Percentiles rank a stretch among this genome's conserved stretches.
Conservation (phyloP, 164 flowering plant genomes). For the Liquidambar formosana region DNA sequence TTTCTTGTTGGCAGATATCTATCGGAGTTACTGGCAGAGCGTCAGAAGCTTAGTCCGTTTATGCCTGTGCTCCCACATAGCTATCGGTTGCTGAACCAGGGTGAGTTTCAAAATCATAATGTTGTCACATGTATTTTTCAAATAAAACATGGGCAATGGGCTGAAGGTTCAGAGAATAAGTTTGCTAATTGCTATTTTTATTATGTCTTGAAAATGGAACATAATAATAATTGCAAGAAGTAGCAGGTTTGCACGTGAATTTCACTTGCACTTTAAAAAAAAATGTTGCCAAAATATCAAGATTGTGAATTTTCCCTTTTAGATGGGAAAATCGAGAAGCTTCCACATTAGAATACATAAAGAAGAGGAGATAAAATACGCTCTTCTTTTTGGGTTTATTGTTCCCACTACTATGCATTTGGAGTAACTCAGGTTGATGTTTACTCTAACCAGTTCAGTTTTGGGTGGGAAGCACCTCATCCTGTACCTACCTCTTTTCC, state of each 20-base stretch:
- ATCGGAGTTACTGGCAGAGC: conserved; percentile 78
- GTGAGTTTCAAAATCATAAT: conserved; percentile 43
- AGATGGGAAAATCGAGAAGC: neutral
- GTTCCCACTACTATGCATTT: no score
- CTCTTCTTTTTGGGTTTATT: neutral
- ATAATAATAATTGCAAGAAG: neutral
- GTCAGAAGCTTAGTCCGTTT: conserved; percentile 79
- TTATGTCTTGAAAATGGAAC: neutral
- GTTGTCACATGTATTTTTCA: neutral
- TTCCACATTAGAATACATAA: neutral
- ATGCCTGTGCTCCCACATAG: conserved; percentile 72
- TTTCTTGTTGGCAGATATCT: conserved; percentile 66
- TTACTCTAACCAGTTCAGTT: no score
- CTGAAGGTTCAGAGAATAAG: neutral
- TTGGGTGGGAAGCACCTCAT: no score
- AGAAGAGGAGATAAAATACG: neutral
- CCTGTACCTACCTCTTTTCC: no score
- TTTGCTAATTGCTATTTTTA: neutral
- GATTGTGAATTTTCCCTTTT: neutral
- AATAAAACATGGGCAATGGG: neutral
- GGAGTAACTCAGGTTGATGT: no score
- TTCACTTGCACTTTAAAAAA: neutral
- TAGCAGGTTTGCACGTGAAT: neutral
- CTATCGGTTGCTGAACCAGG: conserved; percentile 81
- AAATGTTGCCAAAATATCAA: neutral